Percentiles rank a stretch among this genome's conserved stretches.
phyloP scores from a whole-genome alignment of 1,139 yeast genomes.

The Suhomyces maxii region DNA sequence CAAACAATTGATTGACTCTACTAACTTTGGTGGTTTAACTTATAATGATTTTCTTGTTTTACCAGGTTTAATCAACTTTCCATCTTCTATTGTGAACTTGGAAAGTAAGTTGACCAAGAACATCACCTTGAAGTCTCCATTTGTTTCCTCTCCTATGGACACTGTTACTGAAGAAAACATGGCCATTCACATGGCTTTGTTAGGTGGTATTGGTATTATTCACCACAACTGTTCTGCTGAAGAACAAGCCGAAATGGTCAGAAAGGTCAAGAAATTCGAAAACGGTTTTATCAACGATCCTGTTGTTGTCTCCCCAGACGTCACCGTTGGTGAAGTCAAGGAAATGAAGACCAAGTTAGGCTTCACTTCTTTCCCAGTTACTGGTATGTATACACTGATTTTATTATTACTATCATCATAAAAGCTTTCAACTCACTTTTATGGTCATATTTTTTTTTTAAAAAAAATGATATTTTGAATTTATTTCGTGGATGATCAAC shows the following conservation, averaged over 20 bases:
- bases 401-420: constrained; percentile 2
- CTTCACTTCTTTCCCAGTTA: constrained; percentile 97
- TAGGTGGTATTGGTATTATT: constrained; percentile 98
- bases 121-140: constrained; percentile 89
- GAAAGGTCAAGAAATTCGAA: constrained; percentile 92
- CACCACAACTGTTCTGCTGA: constrained; percentile 97
- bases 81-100: constrained; percentile 72
- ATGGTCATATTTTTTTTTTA: constrained; percentile 10
- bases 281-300: constrained; percentile 98
- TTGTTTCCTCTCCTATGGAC: constrained; percentile 98
- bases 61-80: constrained; percentile 93
- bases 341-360: constrained; percentile 72
- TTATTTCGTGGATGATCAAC: constrained; percentile 58
- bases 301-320: constrained; percentile 72
- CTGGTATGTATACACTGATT: constrained; percentile 70
- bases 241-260: constrained; percentile 98
- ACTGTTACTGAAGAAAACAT: constrained; percentile 95
- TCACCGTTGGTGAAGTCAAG: constrained; percentile 81
- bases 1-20: constrained; percentile 83
- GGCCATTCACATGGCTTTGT: constrained; percentile 98
- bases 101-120: constrained; percentile 89
- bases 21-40: constrained; percentile 91
- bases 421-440: neutral
- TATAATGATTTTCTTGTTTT: constrained; percentile 93
- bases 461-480: constrained; percentile 5